A percentile compares a stretch with the other conserved stretches of the same genome.
Conservation (phyloP, 2,329 filamentous ascomycete species). For the Penicillium sp. region DNA sequence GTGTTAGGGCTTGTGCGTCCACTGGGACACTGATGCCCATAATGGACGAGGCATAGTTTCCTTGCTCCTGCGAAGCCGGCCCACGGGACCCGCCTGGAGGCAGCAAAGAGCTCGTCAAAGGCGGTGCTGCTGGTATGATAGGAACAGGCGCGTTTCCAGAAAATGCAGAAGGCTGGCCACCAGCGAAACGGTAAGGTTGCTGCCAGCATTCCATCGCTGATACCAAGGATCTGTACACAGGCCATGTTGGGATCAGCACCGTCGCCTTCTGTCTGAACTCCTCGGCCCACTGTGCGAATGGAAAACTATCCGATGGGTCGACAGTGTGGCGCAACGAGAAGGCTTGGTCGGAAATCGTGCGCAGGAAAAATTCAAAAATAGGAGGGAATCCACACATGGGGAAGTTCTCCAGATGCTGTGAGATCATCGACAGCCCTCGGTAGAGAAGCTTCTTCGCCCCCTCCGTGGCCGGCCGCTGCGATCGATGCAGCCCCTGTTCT, state of each 20-base stretch:
- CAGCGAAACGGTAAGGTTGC: slow-evolving; percentile 17
- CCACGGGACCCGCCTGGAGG: slow-evolving; percentile 8
- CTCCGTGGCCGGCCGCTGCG: slow-evolving; percentile 32
- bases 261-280: slow-evolving; percentile 29
- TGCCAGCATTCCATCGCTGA: slow-evolving; percentile 30
- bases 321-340: slow-evolving; percentile 27
- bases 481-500: slow-evolving; percentile 29
- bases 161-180: slow-evolving; percentile 5
- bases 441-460: slow-evolving; percentile 38
- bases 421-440: slow-evolving; percentile 32
- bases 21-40: slow-evolving; percentile 33
- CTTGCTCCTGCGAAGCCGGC: slow-evolving; percentile 14
- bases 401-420: slow-evolving; percentile 39
- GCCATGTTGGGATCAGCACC: slow-evolving; percentile 30
- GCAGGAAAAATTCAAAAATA: slow-evolving; percentile 36
- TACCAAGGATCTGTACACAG: slow-evolving; percentile 32
- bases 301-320: slow-evolving; percentile 30
- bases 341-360: slow-evolving; percentile 36
- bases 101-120: slow-evolving; percentile 9
- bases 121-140: slow-evolving; percentile 1
- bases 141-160: not conserved
- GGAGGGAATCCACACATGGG: slow-evolving; percentile 35
- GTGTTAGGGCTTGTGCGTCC: slow-evolving; percentile 31
- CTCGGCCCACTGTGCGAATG: slow-evolving; percentile 34
- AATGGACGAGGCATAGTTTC: slow-evolving; percentile 27